These are phyloP conservation scores for Malus fusca DNA, from an alignment of 306 rosid species.

Conservation along the genomic window DNA sequence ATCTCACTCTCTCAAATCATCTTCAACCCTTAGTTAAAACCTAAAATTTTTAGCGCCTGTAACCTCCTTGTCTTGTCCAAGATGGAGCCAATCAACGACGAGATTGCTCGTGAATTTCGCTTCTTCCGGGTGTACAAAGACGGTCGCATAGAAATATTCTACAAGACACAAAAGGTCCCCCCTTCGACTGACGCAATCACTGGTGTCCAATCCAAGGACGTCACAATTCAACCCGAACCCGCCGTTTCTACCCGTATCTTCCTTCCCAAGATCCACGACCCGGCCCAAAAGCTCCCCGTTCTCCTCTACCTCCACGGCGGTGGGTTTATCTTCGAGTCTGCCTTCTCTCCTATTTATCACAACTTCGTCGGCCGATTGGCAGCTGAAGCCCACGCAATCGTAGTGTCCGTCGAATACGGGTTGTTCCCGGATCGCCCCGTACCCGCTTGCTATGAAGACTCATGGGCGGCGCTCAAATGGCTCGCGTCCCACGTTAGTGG, in stretches of 20 bases:
- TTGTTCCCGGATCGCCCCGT: slow-evolving; percentile 22
- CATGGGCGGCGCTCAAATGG: slow-evolving; percentile 20
- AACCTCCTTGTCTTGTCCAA: neutral
- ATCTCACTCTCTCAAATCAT: neutral
- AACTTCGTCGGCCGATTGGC: slow-evolving; percentile 2
- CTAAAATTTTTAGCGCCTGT: too few relatives aligned
- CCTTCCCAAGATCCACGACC: slow-evolving; percentile 10
- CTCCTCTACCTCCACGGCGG: slow-evolving; percentile 32
- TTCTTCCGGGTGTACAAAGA: slow-evolving; percentile 15
- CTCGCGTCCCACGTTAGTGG: slow-evolving; percentile 1
- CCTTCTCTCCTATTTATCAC: slow-evolving; percentile 10
- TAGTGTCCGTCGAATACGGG: slow-evolving; percentile 18
- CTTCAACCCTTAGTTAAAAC: neutral
- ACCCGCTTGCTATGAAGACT: slow-evolving; percentile 22
- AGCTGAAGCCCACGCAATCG: slow-evolving; percentile 17
- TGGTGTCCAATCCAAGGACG: slow-evolving; percentile 25
- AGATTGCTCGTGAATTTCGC: slow-evolving; percentile 6
- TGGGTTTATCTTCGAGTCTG: slow-evolving; percentile 19
- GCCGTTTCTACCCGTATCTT: slow-evolving; percentile 22
- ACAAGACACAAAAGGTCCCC: slow-evolving; percentile 3
- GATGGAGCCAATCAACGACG: neutral
- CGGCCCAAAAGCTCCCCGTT: slow-evolving; percentile 15
- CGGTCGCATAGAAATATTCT: slow-evolving; percentile 13
- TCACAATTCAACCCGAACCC: slow-evolving; percentile 2
- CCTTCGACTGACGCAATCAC: neutral